A percentile compares a stretch with the other conserved stretches of the same genome.
Evolutionary conservation across 1,284 basidiomycete genomes (phyloP).

Genomic region (Veloboletus limbatus): DNA sequence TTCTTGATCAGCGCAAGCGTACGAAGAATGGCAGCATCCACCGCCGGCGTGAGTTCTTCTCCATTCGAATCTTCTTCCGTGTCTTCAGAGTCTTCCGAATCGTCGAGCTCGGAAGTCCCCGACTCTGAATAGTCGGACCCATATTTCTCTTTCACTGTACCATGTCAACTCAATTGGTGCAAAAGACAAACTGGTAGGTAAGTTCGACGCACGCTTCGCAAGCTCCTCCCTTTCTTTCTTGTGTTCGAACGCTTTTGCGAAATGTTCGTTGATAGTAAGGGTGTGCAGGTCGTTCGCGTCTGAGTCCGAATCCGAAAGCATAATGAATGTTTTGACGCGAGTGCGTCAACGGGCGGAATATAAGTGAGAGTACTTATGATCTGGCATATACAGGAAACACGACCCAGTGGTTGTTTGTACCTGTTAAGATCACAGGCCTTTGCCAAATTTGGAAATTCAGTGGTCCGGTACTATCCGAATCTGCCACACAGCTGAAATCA

Average conservation of each 20-base stretch:
- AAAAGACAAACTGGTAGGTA: not conserved
- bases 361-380: too few relatives aligned
- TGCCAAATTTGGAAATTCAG: conserved; percentile 7
- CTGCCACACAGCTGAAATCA: too few relatives aligned
- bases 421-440: conserved; percentile 20
- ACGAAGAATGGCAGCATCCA: conserved; percentile 93
- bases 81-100: conserved; percentile 71
- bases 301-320: conserved; percentile 49
- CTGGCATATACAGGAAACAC: not conserved
- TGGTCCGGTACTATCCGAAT: too few relatives aligned
- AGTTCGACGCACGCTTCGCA: conserved; percentile 56
- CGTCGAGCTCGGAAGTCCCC: conserved; percentile 67
- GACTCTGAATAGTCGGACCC: conserved; percentile 63
- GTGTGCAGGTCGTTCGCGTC: conserved; percentile 44
- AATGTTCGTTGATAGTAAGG: conserved; percentile 78
- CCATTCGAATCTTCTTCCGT: conserved; percentile 95
- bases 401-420: conserved; percentile 17
- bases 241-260: conserved; percentile 77
- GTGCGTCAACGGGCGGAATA: not conserved
- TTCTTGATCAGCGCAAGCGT: conserved; percentile 85
- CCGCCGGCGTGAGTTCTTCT: conserved; percentile 89
- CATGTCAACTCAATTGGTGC: not conserved
- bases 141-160: conserved; percentile 80
- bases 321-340: conserved; percentile 10
- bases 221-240: conserved; percentile 84